These are phyloP conservation scores for Penicillium macrosclerotiorum DNA, from an alignment of 495 filamentous ascomycete species.

Conservation along the genomic window DNA sequence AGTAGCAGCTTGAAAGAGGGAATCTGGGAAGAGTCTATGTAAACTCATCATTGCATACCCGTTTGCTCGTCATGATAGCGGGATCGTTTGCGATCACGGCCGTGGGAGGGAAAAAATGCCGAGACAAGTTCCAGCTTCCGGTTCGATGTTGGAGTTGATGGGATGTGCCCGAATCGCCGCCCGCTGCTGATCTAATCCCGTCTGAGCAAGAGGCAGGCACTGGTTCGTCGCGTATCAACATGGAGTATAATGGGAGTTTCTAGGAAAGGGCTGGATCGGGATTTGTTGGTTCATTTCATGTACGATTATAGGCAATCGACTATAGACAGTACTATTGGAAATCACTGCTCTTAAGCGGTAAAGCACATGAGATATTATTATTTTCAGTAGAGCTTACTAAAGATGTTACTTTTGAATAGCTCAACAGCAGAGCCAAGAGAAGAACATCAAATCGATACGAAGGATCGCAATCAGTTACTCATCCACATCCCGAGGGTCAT, in stretches of 20 bases:
- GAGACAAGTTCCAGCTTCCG: neutral
- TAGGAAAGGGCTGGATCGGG: too few relatives aligned
- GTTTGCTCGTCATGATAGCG: neutral
- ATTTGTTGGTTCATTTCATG: too few relatives aligned
- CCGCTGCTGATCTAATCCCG: conserved; percentile 7
- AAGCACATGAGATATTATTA: too few relatives aligned
- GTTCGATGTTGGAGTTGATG: neutral
- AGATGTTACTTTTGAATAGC: too few relatives aligned
- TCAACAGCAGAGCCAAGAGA: neutral
- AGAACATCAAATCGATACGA: neutral
- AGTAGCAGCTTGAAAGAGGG: neutral
- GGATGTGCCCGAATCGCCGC: too few relatives aligned
- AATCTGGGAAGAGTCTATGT: neutral
- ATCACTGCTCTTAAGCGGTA: too few relatives aligned
- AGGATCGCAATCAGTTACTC: conserved; percentile 18
- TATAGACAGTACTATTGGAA: too few relatives aligned
- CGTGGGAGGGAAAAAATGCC: neutral
- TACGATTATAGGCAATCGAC: too few relatives aligned
- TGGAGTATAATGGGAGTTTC: too few relatives aligned
- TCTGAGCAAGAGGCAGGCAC: too few relatives aligned
- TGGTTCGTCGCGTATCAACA: too few relatives aligned
- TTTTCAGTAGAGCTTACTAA: too few relatives aligned
- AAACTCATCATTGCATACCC: neutral
- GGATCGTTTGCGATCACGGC: neutral
- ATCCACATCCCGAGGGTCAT: conserved; percentile 51